Base-by-base conservation (phyloP, 176 grass and related monocot species). In the Paspalum vaginatum region DNA sequence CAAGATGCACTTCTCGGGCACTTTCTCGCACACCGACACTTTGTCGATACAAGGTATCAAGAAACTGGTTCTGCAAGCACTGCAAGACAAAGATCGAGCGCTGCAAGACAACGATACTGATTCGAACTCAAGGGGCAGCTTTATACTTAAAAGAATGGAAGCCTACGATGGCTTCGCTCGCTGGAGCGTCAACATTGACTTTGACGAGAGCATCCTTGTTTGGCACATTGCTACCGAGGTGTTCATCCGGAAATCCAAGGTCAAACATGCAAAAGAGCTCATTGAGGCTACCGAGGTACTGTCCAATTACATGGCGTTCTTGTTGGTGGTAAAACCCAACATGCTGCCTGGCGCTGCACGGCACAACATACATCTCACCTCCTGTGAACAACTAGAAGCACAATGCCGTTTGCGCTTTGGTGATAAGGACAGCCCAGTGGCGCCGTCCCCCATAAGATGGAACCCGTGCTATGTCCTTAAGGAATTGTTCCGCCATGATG, bases 151-250 rank as follows among this genome's bases (percentile, higher is more conserved):
- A 43, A 70, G 65, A 61, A 78, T 77, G 72, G 26, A 77, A 18
- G 62, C 9, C 18, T 77, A 84, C 32, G 65, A 27, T 2, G 65
- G 61, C 8, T 78, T 78, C 18, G 83, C 83, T 61, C 74, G 53
- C 15, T 85, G 83, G 83, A 85, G 83, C n/a, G 55, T 77, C 44
- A 78, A 85, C 83, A 78, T 78, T 56, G 65, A 62, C 17, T 78
- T 85, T 44, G 83, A 78, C 0, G 74, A 79, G 38, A 79, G 77
- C 77, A 79, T 79, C 38, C 62, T 79, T 68, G 77, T 68, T 79
- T 79, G 77, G 77, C 77, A 79, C n/a, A 55, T 68, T 20, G 77
- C 77, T 17, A 79, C 63, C 0, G 77, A 79, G 63, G 15, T 79
- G 49, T 79, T 44, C 77, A 18, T 68, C 12, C 50, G 37, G 49